phyloP scores from a whole-genome alignment of 306 rosid genomes.

The Rosa multiflora region DNA sequence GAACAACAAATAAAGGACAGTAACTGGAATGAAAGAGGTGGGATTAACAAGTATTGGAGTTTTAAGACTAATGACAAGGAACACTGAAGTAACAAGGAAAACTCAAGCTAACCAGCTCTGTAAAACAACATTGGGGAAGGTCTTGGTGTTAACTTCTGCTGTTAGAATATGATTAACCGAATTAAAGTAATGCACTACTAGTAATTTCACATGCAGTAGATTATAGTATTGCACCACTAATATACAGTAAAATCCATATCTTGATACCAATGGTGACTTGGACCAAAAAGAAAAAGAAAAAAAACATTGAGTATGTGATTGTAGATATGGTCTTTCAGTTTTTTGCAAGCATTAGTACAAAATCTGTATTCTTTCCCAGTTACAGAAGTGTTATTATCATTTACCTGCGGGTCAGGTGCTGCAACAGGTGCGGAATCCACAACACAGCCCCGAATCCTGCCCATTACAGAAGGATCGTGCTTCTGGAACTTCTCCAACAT shows the following conservation, averaged over 20 bases:
- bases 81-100: neutral
- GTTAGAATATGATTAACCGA: neutral
- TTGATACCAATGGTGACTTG: neutral
- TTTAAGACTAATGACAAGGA: neutral
- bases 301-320: neutral
- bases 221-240: neutral
- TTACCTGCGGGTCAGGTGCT: slow-evolving; percentile 81
- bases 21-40: neutral
- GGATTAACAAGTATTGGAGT: neutral
- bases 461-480: slow-evolving; percentile 55
- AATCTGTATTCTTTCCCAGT: neutral
- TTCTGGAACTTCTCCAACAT: slow-evolving; percentile 70
- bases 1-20: neutral
- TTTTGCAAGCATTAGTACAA: neutral
- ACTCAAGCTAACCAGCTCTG: neutral
- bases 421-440: slow-evolving; percentile 99
- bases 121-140: neutral
- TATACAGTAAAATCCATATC: neutral
- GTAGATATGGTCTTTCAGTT: neutral
- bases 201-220: neutral
- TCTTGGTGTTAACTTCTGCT: neutral
- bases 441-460: slow-evolving; percentile 83
- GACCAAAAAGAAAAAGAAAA: neutral
- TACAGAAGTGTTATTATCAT: neutral
- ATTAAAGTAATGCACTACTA: neutral